These are phyloP conservation scores for Nicotiana rustica DNA, from an alignment of 305 asterid genomes.

Conservation along the genomic window DNA sequence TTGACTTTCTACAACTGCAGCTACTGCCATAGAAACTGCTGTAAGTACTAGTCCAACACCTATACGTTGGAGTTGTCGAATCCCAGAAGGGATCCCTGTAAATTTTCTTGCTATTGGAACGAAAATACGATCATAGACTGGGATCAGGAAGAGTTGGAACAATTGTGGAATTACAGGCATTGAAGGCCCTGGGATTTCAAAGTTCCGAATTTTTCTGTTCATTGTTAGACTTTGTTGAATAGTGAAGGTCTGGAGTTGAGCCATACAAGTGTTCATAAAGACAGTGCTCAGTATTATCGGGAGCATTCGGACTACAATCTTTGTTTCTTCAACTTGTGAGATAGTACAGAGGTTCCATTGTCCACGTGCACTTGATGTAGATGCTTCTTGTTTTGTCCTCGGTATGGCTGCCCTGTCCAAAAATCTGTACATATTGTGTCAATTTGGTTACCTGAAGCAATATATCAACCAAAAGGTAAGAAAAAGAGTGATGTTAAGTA, in stretches of 20 bases:
- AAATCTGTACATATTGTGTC: conserved; percentile 47
- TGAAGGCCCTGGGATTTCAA: conserved; percentile 66
- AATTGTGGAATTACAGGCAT: conserved; percentile 62
- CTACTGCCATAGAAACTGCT: conserved; percentile 62
- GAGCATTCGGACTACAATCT: conserved; percentile 67
- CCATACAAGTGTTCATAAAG: conserved; percentile 79
- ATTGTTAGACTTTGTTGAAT: conserved; percentile 70
- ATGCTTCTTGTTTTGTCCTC: conserved; percentile 32
- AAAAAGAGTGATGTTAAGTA: conserved; percentile 37
- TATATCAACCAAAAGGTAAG: not conserved
- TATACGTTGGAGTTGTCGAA: conserved; percentile 66
- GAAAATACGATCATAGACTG: conserved; percentile 62
- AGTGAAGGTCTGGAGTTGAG: conserved; percentile 80
- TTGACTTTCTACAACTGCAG: conserved; percentile 59
- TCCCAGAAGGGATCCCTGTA: conserved; percentile 74
- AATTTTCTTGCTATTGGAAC: conserved; percentile 56
- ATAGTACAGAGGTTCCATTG: conserved; percentile 65
- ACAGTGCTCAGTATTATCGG: conserved; percentile 70
- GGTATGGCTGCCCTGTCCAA: conserved; percentile 68
- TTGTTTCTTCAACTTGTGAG: conserved; percentile 75
- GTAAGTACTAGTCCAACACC: conserved; percentile 68
- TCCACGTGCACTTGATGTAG: conserved; percentile 36
- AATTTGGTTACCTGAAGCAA: conserved; percentile 6
- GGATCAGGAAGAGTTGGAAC: conserved; percentile 61
- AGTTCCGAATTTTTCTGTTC: conserved; percentile 56